A percentile compares a stretch with the other conserved stretches of the same genome.
Evolutionary conservation across 225 moss, liverwort and hornwort genomes (phyloP).

Genomic region (Anthoceros angustus): DNA sequence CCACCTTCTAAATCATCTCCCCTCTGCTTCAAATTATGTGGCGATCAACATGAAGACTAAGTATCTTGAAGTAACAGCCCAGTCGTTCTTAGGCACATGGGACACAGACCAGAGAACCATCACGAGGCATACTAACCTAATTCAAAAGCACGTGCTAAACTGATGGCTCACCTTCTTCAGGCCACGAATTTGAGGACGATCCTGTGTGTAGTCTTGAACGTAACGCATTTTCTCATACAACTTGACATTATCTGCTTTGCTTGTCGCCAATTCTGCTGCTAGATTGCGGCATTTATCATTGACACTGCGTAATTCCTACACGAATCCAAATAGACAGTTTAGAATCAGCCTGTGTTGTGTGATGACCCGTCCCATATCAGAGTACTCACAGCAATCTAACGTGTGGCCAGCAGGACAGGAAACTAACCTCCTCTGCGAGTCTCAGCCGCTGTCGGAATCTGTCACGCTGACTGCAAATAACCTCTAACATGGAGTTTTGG

Average conservation of each 20-base stretch:
- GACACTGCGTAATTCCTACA: constrained; percentile 61
- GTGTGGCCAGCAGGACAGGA: neutral
- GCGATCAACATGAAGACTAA: neutral
- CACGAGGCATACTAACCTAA: no score
- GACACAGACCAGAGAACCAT: neutral
- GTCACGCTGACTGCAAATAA: constrained; percentile 94
- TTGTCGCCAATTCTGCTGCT: constrained; percentile 70
- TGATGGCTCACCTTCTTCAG: constrained; percentile 42
- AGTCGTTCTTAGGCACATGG: neutral
- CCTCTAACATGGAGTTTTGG: constrained; percentile 75
- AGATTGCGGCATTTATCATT: constrained; percentile 66
- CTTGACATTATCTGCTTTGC: constrained; percentile 87
- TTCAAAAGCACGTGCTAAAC: no score
- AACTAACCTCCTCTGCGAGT: constrained; percentile 68
- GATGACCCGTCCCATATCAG: neutral
- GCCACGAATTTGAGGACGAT: constrained; percentile 58
- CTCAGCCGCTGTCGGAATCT: constrained; percentile 85
- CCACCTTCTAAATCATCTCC: constrained; percentile 81
- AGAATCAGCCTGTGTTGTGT: neutral
- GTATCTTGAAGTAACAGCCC: neutral
- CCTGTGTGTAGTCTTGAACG: constrained; percentile 87
- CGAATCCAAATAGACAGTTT: neutral
- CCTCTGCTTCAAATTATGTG: constrained; percentile 24
- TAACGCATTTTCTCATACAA: constrained; percentile 94
- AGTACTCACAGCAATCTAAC: neutral